Evolutionary conservation across 768 basidiomycete species (phyloP).

Genomic region (Leccinum longicurvipes): DNA sequence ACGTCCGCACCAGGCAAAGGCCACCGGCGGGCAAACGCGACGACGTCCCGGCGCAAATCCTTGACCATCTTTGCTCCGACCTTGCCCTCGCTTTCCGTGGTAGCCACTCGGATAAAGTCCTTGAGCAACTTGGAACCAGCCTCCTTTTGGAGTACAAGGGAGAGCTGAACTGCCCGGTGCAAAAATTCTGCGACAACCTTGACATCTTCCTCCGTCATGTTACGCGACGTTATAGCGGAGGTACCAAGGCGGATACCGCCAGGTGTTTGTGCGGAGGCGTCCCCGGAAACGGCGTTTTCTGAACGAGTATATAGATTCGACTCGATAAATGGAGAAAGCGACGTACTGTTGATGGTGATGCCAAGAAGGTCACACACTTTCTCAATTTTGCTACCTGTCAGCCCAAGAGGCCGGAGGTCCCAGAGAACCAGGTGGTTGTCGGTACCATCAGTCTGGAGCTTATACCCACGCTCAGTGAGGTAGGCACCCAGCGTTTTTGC

Average conservation of each 20-base stretch:
- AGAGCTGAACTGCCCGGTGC: constrained; percentile 91
- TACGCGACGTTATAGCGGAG: constrained; percentile 89
- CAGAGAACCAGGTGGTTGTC: constrained; percentile 98
- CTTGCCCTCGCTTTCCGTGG: constrained; percentile 62
- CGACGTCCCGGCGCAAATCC: constrained; percentile 77
- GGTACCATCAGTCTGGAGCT: constrained; percentile 93
- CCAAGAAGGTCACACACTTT: constrained; percentile 96
- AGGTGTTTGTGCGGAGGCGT: constrained; percentile 91
- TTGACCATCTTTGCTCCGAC: constrained; percentile 67
- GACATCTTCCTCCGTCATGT: constrained; percentile 88
- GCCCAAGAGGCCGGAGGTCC: constrained; percentile 91
- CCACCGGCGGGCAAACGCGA: constrained; percentile 79
- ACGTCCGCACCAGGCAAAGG: constrained; percentile 86
- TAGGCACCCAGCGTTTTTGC: constrained; percentile 70
- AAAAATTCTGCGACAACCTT: constrained; percentile 86
- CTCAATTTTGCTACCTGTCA: constrained; percentile 98
- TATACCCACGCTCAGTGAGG: constrained; percentile 82
- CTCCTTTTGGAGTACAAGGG: constrained; percentile 87
- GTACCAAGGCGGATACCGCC: constrained; percentile 97
- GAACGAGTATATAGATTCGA: not conserved
- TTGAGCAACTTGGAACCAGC: constrained; percentile 92
- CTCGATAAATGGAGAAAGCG: not conserved
- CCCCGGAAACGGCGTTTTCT: constrained; percentile 98
- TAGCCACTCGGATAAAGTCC: constrained; percentile 88
- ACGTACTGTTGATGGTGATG: constrained; percentile 93